These are phyloP conservation scores for Barnettozyma vustinii DNA, from an alignment of 805 yeast genomes.

Conservation along the genomic window DNA sequence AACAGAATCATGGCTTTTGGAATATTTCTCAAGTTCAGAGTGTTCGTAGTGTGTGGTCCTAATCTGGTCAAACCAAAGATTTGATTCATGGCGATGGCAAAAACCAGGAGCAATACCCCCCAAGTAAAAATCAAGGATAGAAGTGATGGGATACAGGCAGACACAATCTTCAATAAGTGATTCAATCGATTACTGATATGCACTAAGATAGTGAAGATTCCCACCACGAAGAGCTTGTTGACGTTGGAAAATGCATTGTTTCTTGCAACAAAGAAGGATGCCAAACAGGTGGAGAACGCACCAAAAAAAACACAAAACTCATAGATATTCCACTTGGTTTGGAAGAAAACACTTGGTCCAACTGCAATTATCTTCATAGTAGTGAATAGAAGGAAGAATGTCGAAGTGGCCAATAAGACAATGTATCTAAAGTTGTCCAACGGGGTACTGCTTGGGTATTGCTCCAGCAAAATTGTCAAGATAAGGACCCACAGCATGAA, in stretches of 20 bases:
- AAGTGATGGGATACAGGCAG: conserved; percentile 74
- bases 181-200: conserved; percentile 68
- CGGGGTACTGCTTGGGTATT: conserved; percentile 43
- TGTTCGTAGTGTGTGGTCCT: conserved; percentile 71
- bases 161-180: conserved; percentile 74
- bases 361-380: conserved; percentile 43
- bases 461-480: conserved; percentile 54
- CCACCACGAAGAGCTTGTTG: conserved; percentile 59
- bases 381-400: conserved; percentile 41
- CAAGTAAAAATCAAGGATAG: conserved; percentile 77
- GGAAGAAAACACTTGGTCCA: conserved; percentile 42
- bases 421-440: conserved; percentile 35
- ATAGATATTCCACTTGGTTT: conserved; percentile 61
- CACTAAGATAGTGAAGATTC: conserved; percentile 52
- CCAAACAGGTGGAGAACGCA: conserved; percentile 46
- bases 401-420: conserved; percentile 44
- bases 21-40: conserved; percentile 75
- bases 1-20: conserved; percentile 75
- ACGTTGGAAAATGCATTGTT: conserved; percentile 47
- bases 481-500: conserved; percentile 52
- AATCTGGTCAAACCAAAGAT: conserved; percentile 81
- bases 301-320: conserved; percentile 45
- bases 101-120: conserved; percentile 76
- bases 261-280: conserved; percentile 37
- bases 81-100: conserved; percentile 90